A percentile compares a stretch with the other conserved stretches of the same genome.
These are phyloP conservation scores for Chlorella variabilis DNA, from an alignment of 163 green algal genomes.

Conservation along the genomic window DNA sequence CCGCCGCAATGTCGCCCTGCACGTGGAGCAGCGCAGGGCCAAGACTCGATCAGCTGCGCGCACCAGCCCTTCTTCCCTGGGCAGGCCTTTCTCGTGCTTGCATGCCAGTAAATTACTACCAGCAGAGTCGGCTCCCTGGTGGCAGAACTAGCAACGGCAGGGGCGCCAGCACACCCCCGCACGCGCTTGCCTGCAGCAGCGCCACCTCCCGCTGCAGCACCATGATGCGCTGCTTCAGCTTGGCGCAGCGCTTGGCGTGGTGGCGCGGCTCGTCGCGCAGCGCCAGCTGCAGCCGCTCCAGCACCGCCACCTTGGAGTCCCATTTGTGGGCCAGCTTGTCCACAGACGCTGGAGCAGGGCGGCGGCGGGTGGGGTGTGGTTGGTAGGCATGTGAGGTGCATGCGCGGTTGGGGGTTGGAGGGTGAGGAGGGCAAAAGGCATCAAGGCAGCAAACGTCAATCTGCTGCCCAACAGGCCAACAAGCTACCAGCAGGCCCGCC, in stretches of 20 bases:
- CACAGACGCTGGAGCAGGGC: slow-evolving; percentile 19
- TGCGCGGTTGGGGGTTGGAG: too few species aligned
- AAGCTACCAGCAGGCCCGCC: not conserved
- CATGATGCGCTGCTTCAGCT: slow-evolving; percentile 21
- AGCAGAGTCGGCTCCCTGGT: too few species aligned
- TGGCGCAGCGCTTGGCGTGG: slow-evolving; percentile 4
- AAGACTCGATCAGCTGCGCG: too few species aligned
- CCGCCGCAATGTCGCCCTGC: slow-evolving; percentile 32
- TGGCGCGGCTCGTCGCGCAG: slow-evolving; percentile 15
- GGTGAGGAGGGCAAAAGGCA: too few species aligned
- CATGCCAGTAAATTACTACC: too few species aligned
- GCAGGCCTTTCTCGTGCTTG: not conserved
- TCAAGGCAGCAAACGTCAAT: too few species aligned
- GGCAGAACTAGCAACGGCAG: too few species aligned
- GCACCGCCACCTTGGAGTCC: slow-evolving; percentile 33
- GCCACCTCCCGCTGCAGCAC: slow-evolving; percentile 7
- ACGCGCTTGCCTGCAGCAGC: slow-evolving; percentile 23
- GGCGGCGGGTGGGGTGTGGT: too few species aligned
- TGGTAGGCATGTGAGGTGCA: too few species aligned
- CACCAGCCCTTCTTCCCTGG: not conserved
- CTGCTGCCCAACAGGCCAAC: too few species aligned
- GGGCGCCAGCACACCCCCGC: too few species aligned
- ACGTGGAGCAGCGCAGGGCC: not conserved
- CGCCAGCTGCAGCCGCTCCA: slow-evolving; percentile 42
- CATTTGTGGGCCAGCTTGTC: slow-evolving; percentile 40